Evolutionary conservation across 2,329 filamentous ascomycete genomes (phyloP), one percentile per base, ranked within the genome.

Genomic region (Torrubiellomyces zombiae): DNA sequence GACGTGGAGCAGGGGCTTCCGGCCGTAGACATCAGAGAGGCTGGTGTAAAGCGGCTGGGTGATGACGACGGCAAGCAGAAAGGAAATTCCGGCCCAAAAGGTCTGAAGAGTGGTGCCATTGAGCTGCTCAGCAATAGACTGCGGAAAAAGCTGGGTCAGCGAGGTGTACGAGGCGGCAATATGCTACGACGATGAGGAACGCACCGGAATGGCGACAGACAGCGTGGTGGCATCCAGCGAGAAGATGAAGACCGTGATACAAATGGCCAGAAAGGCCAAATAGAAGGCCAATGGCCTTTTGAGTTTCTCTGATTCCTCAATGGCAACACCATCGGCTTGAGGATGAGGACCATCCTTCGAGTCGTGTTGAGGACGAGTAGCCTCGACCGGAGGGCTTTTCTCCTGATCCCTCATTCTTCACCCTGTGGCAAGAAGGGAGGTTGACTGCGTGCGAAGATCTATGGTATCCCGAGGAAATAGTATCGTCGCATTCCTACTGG

Each of bases 51-150:
- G 40, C 5, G 66, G 67, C 37, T 71, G 62, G 22, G 65, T 58
- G 14, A 70, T 61, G 4, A 72, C 69, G 27, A 65, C 68, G 5
- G 69, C 66, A 4, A 81, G 59, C 4, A 80, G 53, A 36, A 75
- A 81, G 10, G 70, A 69, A 3, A 74, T 77, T 2, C 72, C 74
- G 3, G 70, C 63, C 75, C 74, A 80, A 39, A 79, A 79, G 0
- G 71, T 68, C 45, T 78, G 56, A 16, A 70, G 60, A 3, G 63
- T 63, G 0, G 58, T 58, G 14, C 65, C 65, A 19, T 55, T 34
- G 4, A 72, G 50, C 19, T 60, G 57, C 12, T 45, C 36, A 7
- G 64, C 56, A 28, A 71, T 66, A 5, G 32, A 27, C 43, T 43
- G 18, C 14, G 8, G 13, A 23, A n/a, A n/a, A n/a, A n/a, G n/a